Percentiles rank a stretch among this genome's conserved stretches.
Conservation (phyloP, 768 basidiomycete genomes). For the Gymnopilus dilepis region DNA sequence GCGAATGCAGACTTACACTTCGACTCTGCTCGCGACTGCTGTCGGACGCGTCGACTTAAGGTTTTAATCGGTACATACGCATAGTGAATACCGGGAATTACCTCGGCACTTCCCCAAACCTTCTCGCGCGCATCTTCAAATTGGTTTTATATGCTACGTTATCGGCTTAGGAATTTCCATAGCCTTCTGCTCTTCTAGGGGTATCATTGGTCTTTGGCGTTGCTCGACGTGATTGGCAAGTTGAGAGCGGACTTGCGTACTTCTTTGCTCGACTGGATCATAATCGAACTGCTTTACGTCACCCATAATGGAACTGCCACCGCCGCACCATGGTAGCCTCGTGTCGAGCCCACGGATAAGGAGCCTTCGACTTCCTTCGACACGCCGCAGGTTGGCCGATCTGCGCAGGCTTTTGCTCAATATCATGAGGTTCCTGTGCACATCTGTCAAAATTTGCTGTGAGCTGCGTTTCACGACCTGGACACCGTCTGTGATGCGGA, state of each 20-base stretch:
- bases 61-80: no score
- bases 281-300: neutral
- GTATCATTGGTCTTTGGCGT: neutral
- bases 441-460: neutral
- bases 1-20: neutral
- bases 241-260: neutral
- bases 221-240: neutral
- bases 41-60: no score
- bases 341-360: neutral
- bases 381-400: neutral
- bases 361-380: neutral
- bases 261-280: neutral
- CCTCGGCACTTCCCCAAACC: neutral
- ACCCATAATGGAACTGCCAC: neutral
- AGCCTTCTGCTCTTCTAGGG: neutral
- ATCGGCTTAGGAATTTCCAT: neutral
- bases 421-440: neutral
- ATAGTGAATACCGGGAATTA: neutral
- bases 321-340: slow-evolving; percentile 5
- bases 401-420: neutral
- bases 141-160: neutral
- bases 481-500: neutral
- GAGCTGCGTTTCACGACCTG: neutral
- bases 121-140: neutral
- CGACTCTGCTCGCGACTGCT: neutral